These are phyloP conservation scores for Agroathelia rolfsii DNA, from an alignment of 1,284 basidiomycete genomes.

Conservation along the genomic window DNA sequence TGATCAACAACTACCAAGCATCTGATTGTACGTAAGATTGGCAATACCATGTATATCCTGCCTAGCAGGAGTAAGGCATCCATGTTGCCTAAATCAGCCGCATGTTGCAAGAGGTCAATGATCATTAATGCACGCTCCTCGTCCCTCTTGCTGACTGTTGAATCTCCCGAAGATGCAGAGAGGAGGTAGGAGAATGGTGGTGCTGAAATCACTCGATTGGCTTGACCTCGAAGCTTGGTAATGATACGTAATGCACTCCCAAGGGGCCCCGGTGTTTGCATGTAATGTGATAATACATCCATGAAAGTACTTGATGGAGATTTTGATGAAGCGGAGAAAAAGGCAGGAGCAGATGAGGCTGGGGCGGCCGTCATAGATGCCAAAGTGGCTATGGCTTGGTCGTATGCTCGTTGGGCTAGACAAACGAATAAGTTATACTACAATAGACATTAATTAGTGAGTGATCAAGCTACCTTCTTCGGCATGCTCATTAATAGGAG, in stretches of 20 bases:
- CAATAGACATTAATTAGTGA: too few relatives aligned
- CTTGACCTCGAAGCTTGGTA: slow-evolving; percentile 49
- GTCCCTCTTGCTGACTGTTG: slow-evolving; percentile 45
- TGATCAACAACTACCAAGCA: too few relatives aligned
- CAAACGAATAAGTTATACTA: too few relatives aligned
- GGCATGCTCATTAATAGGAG: too few relatives aligned
- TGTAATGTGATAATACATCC: slow-evolving; percentile 50
- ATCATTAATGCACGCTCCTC: slow-evolving; percentile 73
- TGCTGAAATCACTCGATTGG: background rate
- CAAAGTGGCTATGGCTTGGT: slow-evolving; percentile 56
- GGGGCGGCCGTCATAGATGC: slow-evolving; percentile 49
- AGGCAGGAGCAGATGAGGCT: slow-evolving; percentile 42
- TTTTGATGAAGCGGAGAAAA: slow-evolving; percentile 30
- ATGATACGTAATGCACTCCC: slow-evolving; percentile 56
- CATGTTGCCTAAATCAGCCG: slow-evolving; percentile 66
- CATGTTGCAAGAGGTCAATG: slow-evolving; percentile 66
- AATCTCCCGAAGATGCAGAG: slow-evolving; percentile 31
- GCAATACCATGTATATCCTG: slow-evolving; percentile 59
- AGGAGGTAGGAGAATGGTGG: slow-evolving; percentile 32
- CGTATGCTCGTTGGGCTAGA: slow-evolving; percentile 67
- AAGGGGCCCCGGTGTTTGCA: slow-evolving; percentile 65
- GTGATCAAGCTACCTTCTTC: too few relatives aligned
- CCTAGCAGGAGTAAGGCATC: slow-evolving; percentile 71
- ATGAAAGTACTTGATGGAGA: slow-evolving; percentile 29
- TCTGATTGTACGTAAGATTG: slow-evolving; percentile 16